Conservation (phyloP, 805 yeast genomes). For the Phaffomyces opuntiae region DNA sequence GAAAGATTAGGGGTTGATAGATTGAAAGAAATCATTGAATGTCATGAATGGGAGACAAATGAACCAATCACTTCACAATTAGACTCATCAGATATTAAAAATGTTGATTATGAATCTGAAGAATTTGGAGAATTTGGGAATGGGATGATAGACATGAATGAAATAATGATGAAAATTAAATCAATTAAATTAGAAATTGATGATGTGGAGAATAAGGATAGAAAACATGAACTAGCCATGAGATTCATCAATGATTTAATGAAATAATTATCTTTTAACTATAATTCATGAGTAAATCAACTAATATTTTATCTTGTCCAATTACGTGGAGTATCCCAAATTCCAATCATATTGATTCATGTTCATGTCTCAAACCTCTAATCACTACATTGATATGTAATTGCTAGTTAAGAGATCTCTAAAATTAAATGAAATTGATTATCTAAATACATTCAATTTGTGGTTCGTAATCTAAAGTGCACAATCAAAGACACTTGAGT, state of each 20-base stretch:
- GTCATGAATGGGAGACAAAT: slow-evolving; percentile 39
- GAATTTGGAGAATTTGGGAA: not conserved
- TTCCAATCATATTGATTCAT: too few relatives aligned
- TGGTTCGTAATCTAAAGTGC: too few relatives aligned
- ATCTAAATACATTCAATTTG: too few relatives aligned
- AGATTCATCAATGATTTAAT: slow-evolving; percentile 4
- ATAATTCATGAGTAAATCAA: too few relatives aligned
- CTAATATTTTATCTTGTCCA: too few relatives aligned
- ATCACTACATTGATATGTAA: too few relatives aligned
- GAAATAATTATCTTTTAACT: not conserved
- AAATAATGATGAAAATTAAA: slow-evolving; percentile 5
- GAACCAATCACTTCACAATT: not conserved
- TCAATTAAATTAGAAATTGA: slow-evolving; percentile 7
- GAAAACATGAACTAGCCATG: slow-evolving; percentile 9
- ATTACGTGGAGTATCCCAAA: too few relatives aligned
- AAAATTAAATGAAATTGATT: too few relatives aligned
- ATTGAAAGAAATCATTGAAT: slow-evolving; percentile 38
- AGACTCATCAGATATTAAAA: not conserved
- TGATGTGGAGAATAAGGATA: slow-evolving; percentile 1
- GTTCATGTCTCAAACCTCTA: too few relatives aligned
- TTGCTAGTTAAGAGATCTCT: too few relatives aligned
- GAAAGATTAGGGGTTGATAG: slow-evolving; percentile 39
- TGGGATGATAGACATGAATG: slow-evolving; percentile 4
- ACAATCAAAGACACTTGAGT: too few relatives aligned
- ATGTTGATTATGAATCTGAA: not conserved